Conservation (phyloP, 768 basidiomycete species). For the Paxillus rubicundulus region DNA sequence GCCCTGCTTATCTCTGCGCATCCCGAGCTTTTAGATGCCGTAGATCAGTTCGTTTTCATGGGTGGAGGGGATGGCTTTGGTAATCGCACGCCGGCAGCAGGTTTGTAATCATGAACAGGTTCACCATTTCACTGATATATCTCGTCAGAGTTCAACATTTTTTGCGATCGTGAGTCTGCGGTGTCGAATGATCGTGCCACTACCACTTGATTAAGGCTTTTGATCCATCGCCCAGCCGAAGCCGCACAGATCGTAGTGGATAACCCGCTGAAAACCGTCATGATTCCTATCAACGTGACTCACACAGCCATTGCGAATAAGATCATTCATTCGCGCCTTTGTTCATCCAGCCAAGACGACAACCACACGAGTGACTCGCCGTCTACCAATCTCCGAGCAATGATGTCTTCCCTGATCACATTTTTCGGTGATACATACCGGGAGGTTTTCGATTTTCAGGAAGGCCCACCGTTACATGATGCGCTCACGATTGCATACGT, state of each 20-base stretch:
- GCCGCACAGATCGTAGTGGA: constrained; percentile 81
- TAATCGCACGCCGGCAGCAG: constrained; percentile 74
- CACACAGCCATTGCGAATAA: constrained; percentile 77
- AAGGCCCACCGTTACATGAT: constrained; percentile 88
- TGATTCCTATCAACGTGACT: constrained; percentile 88
- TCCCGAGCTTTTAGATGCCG: constrained; percentile 48
- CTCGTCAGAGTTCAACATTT: constrained; percentile 70
- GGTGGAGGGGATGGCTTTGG: constrained; percentile 87
- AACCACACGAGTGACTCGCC: constrained; percentile 16
- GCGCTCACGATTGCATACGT: constrained; percentile 80
- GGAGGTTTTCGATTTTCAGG: constrained; percentile 73
- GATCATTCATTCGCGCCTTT: constrained; percentile 49
- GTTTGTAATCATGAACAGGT: constrained; percentile 29
- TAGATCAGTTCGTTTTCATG: constrained; percentile 68
- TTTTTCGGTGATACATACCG: constrained; percentile 76
- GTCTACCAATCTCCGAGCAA: constrained; percentile 57
- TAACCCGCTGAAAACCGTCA: constrained; percentile 60
- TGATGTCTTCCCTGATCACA: constrained; percentile 68
- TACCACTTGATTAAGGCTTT: neutral
- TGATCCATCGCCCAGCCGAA: constrained; percentile 49
- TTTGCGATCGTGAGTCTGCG: constrained; percentile 72
- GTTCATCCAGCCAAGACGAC: constrained; percentile 41
- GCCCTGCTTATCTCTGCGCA: constrained; percentile 62
- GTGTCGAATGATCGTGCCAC: neutral
- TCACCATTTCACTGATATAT: neutral